Base-by-base conservation (phyloP, 495 filamentous ascomycete species). In the Aspergillus coremiiformis region DNA sequence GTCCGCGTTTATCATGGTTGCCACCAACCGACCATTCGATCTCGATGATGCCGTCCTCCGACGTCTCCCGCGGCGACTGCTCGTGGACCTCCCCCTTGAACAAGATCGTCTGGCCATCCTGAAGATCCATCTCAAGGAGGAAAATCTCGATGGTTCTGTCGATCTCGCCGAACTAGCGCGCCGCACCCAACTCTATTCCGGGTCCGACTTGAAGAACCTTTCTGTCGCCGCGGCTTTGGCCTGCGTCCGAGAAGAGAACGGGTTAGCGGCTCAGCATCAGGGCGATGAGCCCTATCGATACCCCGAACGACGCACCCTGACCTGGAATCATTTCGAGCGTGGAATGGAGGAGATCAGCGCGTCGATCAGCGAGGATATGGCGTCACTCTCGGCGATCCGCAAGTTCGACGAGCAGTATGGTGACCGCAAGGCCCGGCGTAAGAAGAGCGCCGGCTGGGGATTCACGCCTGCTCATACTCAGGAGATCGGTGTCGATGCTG, bases 331-430 rank as follows among this genome's bases (percentile, higher is more conserved):
- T 66, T 97, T 97, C 63, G 82, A 86, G 8, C 88, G 83, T 55
- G 93, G 88, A 14, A 73, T 96, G 67, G 77, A 84, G 58, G 91
- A 96, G 67, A 95, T 98, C 62, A 85, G 83, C 52, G 92, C 94
- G 0, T 95, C 88, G 55, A 91, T 96, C 52, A 90, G 84, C 53
- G 93, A 96, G 66, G 93, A 98, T 57, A 98, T 96, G 93, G 77
- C 84, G 30, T 86, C 79, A 29, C 70, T 98, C 48, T 77, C 78
- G 49, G 88, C 88, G 20, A 95, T 98, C 55, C 75, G 86, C 47
- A 95, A 96, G 72, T 98, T 97, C 66, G 94, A 98, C 64, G 89
- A 94, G 72, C 88, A 91, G 63, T 98, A 87, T 68, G 93, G 93
- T 19, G 91, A 96, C 71, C 80, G 86, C n/a, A 88, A 83, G 46